These are phyloP conservation scores for Fusarium globosum DNA, from an alignment of 2,329 filamentous ascomycete genomes.

Conservation along the genomic window DNA sequence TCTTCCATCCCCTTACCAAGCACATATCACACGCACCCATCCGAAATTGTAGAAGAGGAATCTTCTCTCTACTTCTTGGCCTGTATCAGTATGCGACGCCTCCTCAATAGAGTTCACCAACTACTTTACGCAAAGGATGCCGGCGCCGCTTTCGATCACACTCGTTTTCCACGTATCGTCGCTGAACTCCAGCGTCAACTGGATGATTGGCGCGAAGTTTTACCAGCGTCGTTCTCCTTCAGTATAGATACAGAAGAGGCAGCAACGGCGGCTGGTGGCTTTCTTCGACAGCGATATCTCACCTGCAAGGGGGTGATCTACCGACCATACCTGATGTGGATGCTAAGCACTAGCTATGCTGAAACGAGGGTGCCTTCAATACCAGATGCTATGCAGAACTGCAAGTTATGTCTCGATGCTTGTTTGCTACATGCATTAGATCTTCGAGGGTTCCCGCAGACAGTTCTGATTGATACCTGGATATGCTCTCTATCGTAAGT, in stretches of 20 bases:
- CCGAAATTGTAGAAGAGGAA: slow-evolving; percentile 54
- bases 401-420: slow-evolving; percentile 59
- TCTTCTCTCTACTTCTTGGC: slow-evolving; percentile 65
- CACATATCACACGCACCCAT: slow-evolving; percentile 57
- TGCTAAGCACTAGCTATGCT: slow-evolving; percentile 53
- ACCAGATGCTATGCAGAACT: slow-evolving; percentile 54
- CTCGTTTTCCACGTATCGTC: slow-evolving; percentile 60
- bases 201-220: slow-evolving; percentile 60
- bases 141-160: slow-evolving; percentile 57
- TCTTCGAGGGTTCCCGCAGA: slow-evolving; percentile 60
- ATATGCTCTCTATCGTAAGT: slow-evolving; percentile 65
- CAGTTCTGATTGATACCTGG: slow-evolving; percentile 64
- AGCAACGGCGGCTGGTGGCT: slow-evolving; percentile 57
- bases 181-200: slow-evolving; percentile 61
- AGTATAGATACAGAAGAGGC: slow-evolving; percentile 47
- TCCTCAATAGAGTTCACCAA: slow-evolving; percentile 61
- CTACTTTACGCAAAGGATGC: slow-evolving; percentile 60
- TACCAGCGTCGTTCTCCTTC: slow-evolving; percentile 57
- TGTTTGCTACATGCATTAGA: slow-evolving; percentile 62
- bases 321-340: slow-evolving; percentile 62
- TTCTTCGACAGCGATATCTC: slow-evolving; percentile 62
- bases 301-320: slow-evolving; percentile 65
- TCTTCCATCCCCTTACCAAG: slow-evolving; percentile 61
- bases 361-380: slow-evolving; percentile 43
- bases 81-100: slow-evolving; percentile 62